A percentile compares a stretch with the other conserved stretches of the same genome.
Evolutionary conservation across 23 red algal genomes (phyloP).

Genomic region (Gracilaria gracilis): DNA sequence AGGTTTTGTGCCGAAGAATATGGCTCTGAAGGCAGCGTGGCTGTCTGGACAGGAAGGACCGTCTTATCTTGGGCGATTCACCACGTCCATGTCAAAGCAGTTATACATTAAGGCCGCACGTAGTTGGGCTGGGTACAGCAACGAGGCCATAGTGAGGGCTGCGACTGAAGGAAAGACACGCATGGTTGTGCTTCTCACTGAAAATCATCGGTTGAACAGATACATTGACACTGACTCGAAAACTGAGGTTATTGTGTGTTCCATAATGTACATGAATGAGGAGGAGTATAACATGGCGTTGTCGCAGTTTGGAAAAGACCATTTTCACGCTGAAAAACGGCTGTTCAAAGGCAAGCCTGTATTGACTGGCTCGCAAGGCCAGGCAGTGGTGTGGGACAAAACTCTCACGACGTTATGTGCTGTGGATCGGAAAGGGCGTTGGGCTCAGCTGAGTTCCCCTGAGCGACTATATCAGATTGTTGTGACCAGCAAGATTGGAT

Average conservation of each 20-base stretch:
- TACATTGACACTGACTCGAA: slow-evolving; percentile 15
- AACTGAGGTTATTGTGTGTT: background rate
- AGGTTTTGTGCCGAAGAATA: background rate
- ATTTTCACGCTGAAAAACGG: slow-evolving; percentile 13
- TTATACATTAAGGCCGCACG: slow-evolving; percentile 19
- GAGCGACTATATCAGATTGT: slow-evolving; percentile 14
- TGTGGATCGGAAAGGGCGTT: slow-evolving; percentile 9
- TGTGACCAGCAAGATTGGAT: slow-evolving; percentile 9
- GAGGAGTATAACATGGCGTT: slow-evolving; percentile 20
- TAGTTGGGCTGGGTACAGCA: slow-evolving; percentile 12
- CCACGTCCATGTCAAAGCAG: slow-evolving; percentile 8
- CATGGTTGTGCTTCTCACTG: slow-evolving; percentile 5
- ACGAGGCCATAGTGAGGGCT: slow-evolving; percentile 9
- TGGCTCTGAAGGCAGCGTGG: background rate
- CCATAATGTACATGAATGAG: slow-evolving; percentile 13
- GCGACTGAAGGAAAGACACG: slow-evolving; percentile 15
- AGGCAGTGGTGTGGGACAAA: slow-evolving; percentile 8
- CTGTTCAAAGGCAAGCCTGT: background rate
- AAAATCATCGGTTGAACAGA: slow-evolving; percentile 2
- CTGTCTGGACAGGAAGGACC: slow-evolving; percentile 7
- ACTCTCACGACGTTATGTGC: background rate
- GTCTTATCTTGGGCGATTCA: slow-evolving; percentile 15
- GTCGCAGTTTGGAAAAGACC: background rate
- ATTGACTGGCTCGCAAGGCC: background rate
- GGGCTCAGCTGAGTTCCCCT: background rate